A percentile compares a stretch with the other conserved stretches of the same genome.
Evolutionary conservation across 176 grass and related monocot species (phyloP).

Genomic region (Triticum monococcum): DNA sequence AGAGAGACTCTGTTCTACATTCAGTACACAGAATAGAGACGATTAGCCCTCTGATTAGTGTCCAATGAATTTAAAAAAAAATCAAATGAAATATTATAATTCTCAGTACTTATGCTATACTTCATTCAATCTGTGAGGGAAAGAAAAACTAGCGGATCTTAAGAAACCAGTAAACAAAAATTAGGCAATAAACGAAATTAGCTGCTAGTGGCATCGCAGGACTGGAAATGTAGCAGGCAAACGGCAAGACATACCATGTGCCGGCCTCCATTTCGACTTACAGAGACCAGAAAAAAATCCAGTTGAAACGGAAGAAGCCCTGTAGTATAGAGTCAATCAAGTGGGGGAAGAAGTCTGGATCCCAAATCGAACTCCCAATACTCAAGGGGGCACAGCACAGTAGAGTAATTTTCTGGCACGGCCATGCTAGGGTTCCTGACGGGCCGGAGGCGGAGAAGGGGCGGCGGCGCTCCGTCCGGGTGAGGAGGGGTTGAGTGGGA

Average conservation of each 20-base stretch:
- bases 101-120: background rate
- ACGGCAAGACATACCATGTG: background rate
- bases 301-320: background rate
- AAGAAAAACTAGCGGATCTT: background rate
- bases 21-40: background rate
- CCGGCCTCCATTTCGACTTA: background rate
- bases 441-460: background rate
- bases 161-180: background rate
- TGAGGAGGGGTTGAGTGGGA: background rate
- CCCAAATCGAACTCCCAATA: background rate
- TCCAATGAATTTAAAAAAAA: background rate
- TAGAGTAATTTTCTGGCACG: background rate
- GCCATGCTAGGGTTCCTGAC: background rate
- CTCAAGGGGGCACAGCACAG: background rate
- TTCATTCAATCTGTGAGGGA: background rate
- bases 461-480: background rate
- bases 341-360: background rate
- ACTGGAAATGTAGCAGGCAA: background rate
- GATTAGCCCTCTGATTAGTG: background rate
- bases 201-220: background rate
- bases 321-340: background rate
- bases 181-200: background rate
- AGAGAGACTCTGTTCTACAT: background rate
- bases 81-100: background rate
- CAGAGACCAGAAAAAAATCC: background rate